Base-by-base conservation (phyloP, 768 basidiomycete genomes). In the Filobasidium wieringae region DNA sequence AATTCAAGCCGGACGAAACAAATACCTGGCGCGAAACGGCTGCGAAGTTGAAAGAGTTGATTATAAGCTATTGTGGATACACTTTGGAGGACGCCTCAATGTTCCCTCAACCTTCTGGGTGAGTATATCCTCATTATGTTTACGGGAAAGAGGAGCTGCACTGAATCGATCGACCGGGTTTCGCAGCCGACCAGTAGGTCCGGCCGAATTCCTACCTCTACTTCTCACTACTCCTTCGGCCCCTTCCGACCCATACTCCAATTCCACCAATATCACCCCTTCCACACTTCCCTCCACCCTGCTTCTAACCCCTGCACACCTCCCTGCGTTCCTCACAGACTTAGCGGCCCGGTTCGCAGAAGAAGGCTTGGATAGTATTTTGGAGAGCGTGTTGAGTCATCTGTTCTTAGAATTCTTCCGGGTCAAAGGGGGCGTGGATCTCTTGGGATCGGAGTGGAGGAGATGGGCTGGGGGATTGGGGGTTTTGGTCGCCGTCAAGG, bases 61-160 rank as follows among this genome's bases (percentile, higher is more conserved):
- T 96, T 51, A 81, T 97, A 63, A 88, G 85, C 57, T 95, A 95
- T 75, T 81, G 84, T 11, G 92, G 91, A 5, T 79, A 96, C 49
- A 86, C 81, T 24, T 77, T 99, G 9, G 89, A 92, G 74, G 91
- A 92, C 59, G 87, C 92, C 1, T 84, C 83, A 36, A 92, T 96
- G 85, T 97, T 99, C 64, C 87, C 89, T 49, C 88, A 95, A 64
- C 92, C 91, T 9, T 55, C 74, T 53, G 80, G 82, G 90, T 87
- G 72, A 59, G 80, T 76, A 7, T 22, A 32, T 14, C 51, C 32
- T 27, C 14, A 9, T 27, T 4, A 26, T 43, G 9, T 27, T 33
- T 6, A 26, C 17, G n/a, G 4, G 39, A 15, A 30, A 19, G 26
- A 47, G 32, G 22, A 15, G 36, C 39, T 2, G 14, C 29, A 34